Conservation (phyloP, 2,329 filamentous ascomycete genomes). For the Elsinoe perseae region DNA sequence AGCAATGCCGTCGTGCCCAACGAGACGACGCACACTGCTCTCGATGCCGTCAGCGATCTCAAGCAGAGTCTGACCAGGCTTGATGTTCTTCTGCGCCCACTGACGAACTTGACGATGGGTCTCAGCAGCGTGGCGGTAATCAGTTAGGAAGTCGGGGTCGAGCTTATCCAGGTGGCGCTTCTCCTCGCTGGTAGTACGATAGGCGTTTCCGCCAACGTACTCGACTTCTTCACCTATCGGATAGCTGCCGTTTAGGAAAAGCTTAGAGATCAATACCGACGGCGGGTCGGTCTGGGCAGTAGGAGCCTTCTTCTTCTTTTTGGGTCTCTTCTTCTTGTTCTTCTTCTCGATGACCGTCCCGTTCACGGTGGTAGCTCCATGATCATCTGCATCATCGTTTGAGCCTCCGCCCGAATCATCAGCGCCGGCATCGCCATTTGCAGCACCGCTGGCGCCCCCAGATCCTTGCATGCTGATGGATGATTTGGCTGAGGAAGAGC, state of each 20-base stretch:
- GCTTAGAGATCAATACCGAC: constrained; percentile 61
- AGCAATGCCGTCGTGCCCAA: constrained; percentile 66
- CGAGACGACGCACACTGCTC: constrained; percentile 67
- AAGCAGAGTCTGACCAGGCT: constrained; percentile 70
- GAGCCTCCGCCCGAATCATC: constrained; percentile 7
- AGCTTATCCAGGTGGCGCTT: constrained; percentile 71
- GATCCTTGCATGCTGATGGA: background rate
- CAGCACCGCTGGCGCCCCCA: background rate
- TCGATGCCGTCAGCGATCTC: constrained; percentile 86
- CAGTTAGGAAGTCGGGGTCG: constrained; percentile 68
- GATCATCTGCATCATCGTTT: constrained; percentile 25
- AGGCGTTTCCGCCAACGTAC: constrained; percentile 68
- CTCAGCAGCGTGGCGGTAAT: constrained; percentile 80
- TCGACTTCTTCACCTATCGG: constrained; percentile 72
- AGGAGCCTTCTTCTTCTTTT: constrained; percentile 43
- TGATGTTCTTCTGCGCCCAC: constrained; percentile 72
- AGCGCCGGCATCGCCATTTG: background rate
- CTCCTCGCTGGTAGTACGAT: constrained; percentile 75
- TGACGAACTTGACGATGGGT: constrained; percentile 81
- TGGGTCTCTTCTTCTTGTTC: constrained; percentile 73
- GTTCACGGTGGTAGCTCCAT: constrained; percentile 17
- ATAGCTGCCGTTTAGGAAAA: constrained; percentile 66
- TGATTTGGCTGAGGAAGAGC: background rate
- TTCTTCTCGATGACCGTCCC: constrained; percentile 56
- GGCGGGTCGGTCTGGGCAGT: constrained; percentile 65